A percentile compares a stretch with the other conserved stretches of the same genome.
Conservation (phyloP, 176 grass and related monocot species). For the Guadua angustifolia region DNA sequence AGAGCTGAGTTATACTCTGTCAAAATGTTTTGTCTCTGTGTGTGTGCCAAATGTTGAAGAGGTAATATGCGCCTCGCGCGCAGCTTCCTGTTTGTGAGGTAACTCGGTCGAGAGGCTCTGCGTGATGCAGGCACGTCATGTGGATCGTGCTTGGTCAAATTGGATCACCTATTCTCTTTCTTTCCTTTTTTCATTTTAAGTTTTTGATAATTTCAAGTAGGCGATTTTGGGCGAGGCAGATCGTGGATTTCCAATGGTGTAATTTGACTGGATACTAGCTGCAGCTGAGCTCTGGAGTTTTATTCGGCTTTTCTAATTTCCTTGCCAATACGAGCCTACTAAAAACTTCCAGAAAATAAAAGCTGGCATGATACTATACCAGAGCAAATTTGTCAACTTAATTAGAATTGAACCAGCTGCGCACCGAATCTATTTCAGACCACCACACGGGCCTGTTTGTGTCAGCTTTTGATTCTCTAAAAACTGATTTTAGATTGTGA, state of each 20-base stretch:
- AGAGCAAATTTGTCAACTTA: background rate
- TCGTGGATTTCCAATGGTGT: background rate
- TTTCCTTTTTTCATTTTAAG: background rate
- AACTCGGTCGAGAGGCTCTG: background rate
- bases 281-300: background rate
- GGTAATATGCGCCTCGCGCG: conserved; percentile 15
- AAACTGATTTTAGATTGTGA: too few relatives aligned
- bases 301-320: too few relatives aligned
- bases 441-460: too few relatives aligned
- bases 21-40: background rate
- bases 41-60: conserved; percentile 25
- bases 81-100: background rate
- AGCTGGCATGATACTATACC: background rate
- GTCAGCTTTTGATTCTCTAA: too few relatives aligned
- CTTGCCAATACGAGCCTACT: background rate
- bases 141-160: background rate
- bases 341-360: background rate
- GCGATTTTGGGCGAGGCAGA: conserved; percentile 1
- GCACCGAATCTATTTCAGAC: too few relatives aligned
- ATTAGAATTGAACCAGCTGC: background rate
- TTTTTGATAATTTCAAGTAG: background rate
- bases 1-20: background rate
- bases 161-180: background rate
- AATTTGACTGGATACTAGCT: background rate
- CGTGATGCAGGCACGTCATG: conserved; percentile 41